Percentiles rank a stretch among this genome's conserved stretches.
Evolutionary conservation across 495 filamentous ascomycete species (phyloP).

Genomic region (Amphirosellinia nigrospora): DNA sequence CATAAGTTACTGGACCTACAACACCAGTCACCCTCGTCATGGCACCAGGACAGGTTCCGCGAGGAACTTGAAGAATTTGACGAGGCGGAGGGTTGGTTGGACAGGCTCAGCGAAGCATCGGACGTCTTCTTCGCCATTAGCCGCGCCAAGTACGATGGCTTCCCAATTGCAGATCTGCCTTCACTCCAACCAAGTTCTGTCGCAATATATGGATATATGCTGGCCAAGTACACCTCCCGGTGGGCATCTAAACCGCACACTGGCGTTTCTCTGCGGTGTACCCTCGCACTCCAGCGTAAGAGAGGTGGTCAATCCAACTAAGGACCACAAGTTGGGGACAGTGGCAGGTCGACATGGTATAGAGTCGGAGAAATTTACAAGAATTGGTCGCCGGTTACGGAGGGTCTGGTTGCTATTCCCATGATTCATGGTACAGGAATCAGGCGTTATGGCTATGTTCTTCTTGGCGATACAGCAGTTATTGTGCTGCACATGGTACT

Average conservation of each 20-base stretch:
- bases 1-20: conserved; percentile 47
- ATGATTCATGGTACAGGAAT: background rate
- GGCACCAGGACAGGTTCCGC: conserved; percentile 53
- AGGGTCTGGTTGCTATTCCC: conserved; percentile 52
- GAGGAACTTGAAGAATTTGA: conserved; percentile 53
- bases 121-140: conserved; percentile 59
- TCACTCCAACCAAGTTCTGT: conserved; percentile 37
- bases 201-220: conserved; percentile 55
- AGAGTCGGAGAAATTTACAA: conserved; percentile 46
- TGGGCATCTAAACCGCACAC: conserved; percentile 57
- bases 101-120: conserved; percentile 58
- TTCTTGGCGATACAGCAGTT: too few relatives aligned
- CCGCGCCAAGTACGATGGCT: conserved; percentile 44
- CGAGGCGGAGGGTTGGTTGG: conserved; percentile 40
- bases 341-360: conserved; percentile 55
- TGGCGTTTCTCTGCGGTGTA: conserved; percentile 48
- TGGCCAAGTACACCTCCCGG: conserved; percentile 57
- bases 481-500: too few relatives aligned
- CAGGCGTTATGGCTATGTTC: too few relatives aligned
- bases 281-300: conserved; percentile 38
- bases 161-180: conserved; percentile 29
- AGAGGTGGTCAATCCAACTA: conserved; percentile 59
- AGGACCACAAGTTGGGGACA: conserved; percentile 52
- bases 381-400: conserved; percentile 43
- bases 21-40: conserved; percentile 48